These are phyloP conservation scores for Tolypocladium cylindrosporum DNA, from an alignment of 2,329 filamentous ascomycete genomes.

Conservation along the genomic window DNA sequence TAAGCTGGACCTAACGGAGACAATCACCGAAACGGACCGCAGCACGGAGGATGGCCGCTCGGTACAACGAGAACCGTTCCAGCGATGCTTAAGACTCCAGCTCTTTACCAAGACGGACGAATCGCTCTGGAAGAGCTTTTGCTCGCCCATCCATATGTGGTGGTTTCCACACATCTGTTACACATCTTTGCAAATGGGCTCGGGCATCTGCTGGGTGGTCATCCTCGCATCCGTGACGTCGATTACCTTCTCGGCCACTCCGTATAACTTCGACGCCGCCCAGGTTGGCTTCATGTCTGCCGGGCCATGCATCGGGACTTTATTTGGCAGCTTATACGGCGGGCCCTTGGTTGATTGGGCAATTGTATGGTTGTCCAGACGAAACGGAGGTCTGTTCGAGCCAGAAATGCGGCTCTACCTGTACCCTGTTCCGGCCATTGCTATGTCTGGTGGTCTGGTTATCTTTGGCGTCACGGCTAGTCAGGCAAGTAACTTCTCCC, in stretches of 20 bases:
- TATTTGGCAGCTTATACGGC: constrained; percentile 27
- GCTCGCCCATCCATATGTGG: constrained; percentile 8
- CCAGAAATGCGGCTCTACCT: constrained; percentile 32
- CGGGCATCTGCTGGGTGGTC: constrained; percentile 23
- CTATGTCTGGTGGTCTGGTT: constrained; percentile 24
- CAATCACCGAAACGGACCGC: background rate
- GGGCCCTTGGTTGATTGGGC: constrained; percentile 27
- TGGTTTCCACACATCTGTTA: constrained; percentile 29
- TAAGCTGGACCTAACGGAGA: background rate
- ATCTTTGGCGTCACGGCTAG: constrained; percentile 28
- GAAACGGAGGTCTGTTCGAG: constrained; percentile 30
- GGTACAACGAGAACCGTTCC: constrained; percentile 3
- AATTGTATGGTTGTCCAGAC: constrained; percentile 23
- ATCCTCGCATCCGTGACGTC: constrained; percentile 19
- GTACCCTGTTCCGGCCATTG: constrained; percentile 16
- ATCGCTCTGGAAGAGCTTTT: constrained; percentile 9
- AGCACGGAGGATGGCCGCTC: constrained; percentile 4
- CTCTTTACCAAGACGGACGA: constrained; percentile 8
- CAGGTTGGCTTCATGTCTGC: constrained; percentile 18
- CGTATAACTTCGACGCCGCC: constrained; percentile 16
- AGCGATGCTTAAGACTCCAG: constrained; percentile 1
- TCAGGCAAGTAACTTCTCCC: constrained; percentile 14
- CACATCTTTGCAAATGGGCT: constrained; percentile 27
- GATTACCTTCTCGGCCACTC: constrained; percentile 23
- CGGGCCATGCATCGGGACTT: constrained; percentile 24